These are phyloP conservation scores for Medicago arabica DNA, from an alignment of 306 rosid genomes.

Conservation along the genomic window DNA sequence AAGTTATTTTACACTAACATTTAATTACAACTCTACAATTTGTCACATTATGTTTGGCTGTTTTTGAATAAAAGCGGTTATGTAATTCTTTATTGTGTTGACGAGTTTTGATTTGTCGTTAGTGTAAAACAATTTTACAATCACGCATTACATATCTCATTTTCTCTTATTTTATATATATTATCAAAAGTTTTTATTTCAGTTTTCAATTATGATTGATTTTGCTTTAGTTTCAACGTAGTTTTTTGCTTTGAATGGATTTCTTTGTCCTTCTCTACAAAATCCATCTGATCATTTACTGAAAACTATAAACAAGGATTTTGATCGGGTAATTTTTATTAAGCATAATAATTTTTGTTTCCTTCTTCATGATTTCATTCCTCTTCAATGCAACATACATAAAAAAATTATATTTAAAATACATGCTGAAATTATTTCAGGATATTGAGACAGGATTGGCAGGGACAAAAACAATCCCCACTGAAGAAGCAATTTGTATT, in stretches of 20 bases:
- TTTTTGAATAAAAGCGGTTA: no score
- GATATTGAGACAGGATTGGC: slow-evolving; percentile 37
- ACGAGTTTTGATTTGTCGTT: not conserved
- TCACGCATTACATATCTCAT: not conserved
- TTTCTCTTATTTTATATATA: not conserved
- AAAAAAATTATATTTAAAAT: no score
- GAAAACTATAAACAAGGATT: slow-evolving; percentile 77
- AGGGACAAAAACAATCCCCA: slow-evolving; percentile 23
- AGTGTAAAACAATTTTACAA: not conserved
- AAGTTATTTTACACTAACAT: not conserved
- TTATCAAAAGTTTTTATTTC: not conserved
- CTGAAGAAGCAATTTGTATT: slow-evolving; percentile 43
- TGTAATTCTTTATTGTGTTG: not conserved
- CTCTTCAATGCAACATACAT: no score
- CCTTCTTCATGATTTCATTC: no score
- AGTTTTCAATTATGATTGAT: not conserved
- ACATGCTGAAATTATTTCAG: slow-evolving; percentile 13
- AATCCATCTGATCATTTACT: slow-evolving; percentile 77
- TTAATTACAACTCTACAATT: not conserved
- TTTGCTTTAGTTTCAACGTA: slow-evolving; percentile 26
- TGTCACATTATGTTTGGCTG: no score
- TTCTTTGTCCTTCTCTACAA: slow-evolving; percentile 62
- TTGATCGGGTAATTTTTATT: slow-evolving; percentile 50
- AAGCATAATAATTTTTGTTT: not conserved
- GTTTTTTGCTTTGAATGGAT: slow-evolving; percentile 72